Percentiles rank a stretch among this genome's conserved stretches.
Conservation (phyloP, 2,329 filamentous ascomycete species). For the Epichloe typhina region DNA sequence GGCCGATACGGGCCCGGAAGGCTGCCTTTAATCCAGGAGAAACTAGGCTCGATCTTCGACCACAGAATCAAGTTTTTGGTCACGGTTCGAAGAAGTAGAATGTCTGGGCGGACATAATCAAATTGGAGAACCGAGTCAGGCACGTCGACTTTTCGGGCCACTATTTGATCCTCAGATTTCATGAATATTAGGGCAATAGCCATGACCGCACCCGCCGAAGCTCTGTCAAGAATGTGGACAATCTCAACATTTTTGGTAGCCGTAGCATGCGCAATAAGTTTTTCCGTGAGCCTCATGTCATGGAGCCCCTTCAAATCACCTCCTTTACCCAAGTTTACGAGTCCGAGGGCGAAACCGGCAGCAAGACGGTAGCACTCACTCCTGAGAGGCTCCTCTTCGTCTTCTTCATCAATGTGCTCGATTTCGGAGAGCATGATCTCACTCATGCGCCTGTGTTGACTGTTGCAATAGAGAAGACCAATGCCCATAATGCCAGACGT, state of each 20-base stretch:
- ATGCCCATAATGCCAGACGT: conserved; percentile 97
- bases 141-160: conserved; percentile 86
- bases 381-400: conserved; percentile 73
- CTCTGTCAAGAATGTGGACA: conserved; percentile 85
- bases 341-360: conserved; percentile 82
- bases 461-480: conserved; percentile 83
- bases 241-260: conserved; percentile 82
- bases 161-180: conserved; percentile 80
- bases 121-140: conserved; percentile 85
- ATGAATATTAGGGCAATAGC: conserved; percentile 88
- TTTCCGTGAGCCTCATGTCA: conserved; percentile 86
- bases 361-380: conserved; percentile 95
- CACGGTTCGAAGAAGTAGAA: conserved; percentile 79
- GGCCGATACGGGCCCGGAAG: conserved; percentile 58
- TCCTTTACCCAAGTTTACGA: conserved; percentile 90
- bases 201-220: conserved; percentile 84
- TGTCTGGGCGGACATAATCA: conserved; percentile 87
- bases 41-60: conserved; percentile 62
- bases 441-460: conserved; percentile 95
- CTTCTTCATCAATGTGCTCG: conserved; percentile 65
- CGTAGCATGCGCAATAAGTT: conserved; percentile 73
- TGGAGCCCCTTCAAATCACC: conserved; percentile 77
- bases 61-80: conserved; percentile 89
- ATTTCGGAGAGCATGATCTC: conserved; percentile 98
- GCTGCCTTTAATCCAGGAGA: conserved; percentile 62